Base-by-base conservation (phyloP, 2,329 filamentous ascomycete species). In the Alternaria longipes region DNA sequence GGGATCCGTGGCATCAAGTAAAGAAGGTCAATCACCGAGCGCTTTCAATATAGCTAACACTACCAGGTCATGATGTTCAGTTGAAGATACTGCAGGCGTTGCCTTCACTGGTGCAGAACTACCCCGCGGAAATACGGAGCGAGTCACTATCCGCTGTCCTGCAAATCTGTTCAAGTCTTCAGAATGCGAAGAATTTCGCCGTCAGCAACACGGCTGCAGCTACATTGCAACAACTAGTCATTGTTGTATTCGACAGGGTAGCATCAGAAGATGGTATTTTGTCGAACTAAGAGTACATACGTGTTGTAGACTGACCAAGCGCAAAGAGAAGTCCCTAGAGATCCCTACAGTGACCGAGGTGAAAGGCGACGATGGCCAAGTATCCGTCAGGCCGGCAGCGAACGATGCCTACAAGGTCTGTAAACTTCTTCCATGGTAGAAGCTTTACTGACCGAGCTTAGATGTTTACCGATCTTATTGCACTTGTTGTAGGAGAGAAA, bases 201-300 rank as follows among this genome's bases (percentile, higher is more conserved):
- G 93, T 99, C 69, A 96, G 94, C 75, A 96, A 96, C 71, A 98
- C 96, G 1, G 95, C 95, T 9, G 93, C 94, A 26, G 95, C 95
- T n/a, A 98, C 95, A 2, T 83, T 99, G 55, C 94, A 97, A 79
- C 95, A 98, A 78, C 86, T 99, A 14, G 90, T 98, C 8, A 92
- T 95, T 32, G 91, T 92, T 0, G 91, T 97, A 0, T 98, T 97
- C 79, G 95, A 98, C 76, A 95, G 96, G 77, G 93, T 97, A 2
- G 87, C 89, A 0, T 82, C 83, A 6, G 93, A 97, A 82, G 93
- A 97, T 76, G 89, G 89, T 90, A 80, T 77, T 34, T n/a, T 30
- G 12, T 20, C 24, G n/a, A 12, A 14, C 16, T 20, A 22, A n/a
- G 24, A 36, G 26, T 11, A 57, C n/a, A 9, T 24, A 8, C 20